phyloP scores from a whole-genome alignment of 2,329 filamentous ascomycete genomes.

The Alternaria sp. region DNA sequence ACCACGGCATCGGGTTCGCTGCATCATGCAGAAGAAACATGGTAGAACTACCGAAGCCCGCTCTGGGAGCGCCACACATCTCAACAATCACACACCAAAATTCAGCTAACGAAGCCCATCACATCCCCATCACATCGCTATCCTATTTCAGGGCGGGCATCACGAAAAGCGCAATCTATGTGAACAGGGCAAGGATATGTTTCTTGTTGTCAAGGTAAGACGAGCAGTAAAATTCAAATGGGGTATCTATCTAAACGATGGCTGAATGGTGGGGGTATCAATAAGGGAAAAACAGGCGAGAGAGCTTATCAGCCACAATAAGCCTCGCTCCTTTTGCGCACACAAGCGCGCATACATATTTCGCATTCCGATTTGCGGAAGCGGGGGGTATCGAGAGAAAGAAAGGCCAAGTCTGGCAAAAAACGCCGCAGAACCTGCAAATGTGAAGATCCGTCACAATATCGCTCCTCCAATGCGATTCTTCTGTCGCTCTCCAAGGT shows the following conservation, averaged over 20 bases:
- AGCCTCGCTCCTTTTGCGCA: slow-evolving; percentile 28
- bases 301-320: slow-evolving; percentile 28
- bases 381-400: slow-evolving; percentile 29
- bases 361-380: slow-evolving; percentile 24
- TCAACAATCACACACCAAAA: slow-evolving; percentile 26
- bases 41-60: slow-evolving; percentile 10
- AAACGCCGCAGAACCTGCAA: slow-evolving; percentile 17
- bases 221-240: background rate
- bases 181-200: background rate
- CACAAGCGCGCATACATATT: slow-evolving; percentile 30
- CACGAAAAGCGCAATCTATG: background rate
- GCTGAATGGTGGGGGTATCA: slow-evolving; percentile 38
- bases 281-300: slow-evolving; percentile 32
- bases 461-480: background rate
- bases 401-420: slow-evolving; percentile 12
- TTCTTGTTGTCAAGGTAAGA: slow-evolving; percentile 7
- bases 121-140: background rate
- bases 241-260: slow-evolving; percentile 10
- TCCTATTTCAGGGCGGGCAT: background rate
- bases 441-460: slow-evolving; percentile 2
- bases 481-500: background rate
- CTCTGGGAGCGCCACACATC: slow-evolving; percentile 23
- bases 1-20: background rate
- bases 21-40: background rate
- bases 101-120: slow-evolving; percentile 21